Evolutionary conservation across 352 stramenopile genomes (phyloP).

Genomic region (Globisporangium spiculum): DNA sequence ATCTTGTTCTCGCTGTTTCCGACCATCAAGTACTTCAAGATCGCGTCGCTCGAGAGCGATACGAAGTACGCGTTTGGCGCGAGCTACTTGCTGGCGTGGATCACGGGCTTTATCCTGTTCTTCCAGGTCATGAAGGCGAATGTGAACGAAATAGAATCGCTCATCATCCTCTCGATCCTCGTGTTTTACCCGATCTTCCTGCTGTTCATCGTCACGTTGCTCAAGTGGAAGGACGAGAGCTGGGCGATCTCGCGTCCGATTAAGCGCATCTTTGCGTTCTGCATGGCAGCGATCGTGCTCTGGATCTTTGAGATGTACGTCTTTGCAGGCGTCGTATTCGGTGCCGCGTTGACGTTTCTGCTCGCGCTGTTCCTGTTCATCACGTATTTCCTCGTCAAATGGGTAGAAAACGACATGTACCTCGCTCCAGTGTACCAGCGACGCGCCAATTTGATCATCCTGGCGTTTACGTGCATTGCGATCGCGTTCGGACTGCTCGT

Average conservation of each 20-base stretch:
- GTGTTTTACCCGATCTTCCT: constrained; percentile 83
- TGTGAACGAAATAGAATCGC: constrained; percentile 70
- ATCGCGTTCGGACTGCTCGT: constrained; percentile 43
- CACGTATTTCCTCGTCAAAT: constrained; percentile 78
- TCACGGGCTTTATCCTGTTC: constrained; percentile 72
- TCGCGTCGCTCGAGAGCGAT: constrained; percentile 49
- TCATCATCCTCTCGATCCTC: constrained; percentile 69
- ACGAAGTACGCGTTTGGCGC: constrained; percentile 48
- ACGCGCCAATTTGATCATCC: constrained; percentile 43
- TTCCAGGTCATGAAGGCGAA: constrained; percentile 48
- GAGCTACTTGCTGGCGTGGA: constrained; percentile 64
- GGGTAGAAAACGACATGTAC: constrained; percentile 83
- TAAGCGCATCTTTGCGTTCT: constrained; percentile 34
- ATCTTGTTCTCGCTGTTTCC: constrained; percentile 67
- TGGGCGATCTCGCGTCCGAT: constrained; percentile 58
- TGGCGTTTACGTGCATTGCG: constrained; percentile 28
- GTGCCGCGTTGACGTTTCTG: constrained; percentile 56
- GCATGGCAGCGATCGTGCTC: constrained; percentile 34
- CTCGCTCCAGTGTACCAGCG: constrained; percentile 61
- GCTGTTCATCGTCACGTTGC: constrained; percentile 63
- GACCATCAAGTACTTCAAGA: constrained; percentile 80
- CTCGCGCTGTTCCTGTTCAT: constrained; percentile 65
- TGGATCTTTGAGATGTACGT: constrained; percentile 83
- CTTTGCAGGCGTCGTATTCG: constrained; percentile 52
- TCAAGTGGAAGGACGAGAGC: constrained; percentile 75